A percentile compares a stretch with the other conserved stretches of the same genome.
phyloP scores from a whole-genome alignment of 768 basidiomycete genomes.

The Mrakia gelida region DNA sequence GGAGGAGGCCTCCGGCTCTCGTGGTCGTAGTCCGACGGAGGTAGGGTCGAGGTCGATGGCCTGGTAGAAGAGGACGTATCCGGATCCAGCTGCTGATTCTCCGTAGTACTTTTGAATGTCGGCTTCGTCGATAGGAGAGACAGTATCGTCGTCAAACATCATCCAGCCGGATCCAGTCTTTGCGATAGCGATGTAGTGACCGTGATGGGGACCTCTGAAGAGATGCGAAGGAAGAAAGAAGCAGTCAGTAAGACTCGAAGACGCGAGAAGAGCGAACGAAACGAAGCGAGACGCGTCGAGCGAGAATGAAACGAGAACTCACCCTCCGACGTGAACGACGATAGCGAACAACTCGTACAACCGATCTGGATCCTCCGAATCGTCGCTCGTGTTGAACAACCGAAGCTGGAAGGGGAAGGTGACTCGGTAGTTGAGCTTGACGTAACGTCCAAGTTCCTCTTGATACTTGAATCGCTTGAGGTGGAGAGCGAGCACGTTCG shows the following conservation, averaged over 20 bases:
- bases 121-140: constrained; percentile 76
- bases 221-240: constrained; percentile 15
- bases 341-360: constrained; percentile 92
- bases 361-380: constrained; percentile 82
- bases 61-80: constrained; percentile 97
- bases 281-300: constrained; percentile 2
- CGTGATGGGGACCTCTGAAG: constrained; percentile 89
- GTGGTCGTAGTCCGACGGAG: constrained; percentile 57
- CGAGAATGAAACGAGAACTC: constrained; percentile 45
- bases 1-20: neutral
- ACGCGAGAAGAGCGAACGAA: neutral
- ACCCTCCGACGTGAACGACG: constrained; percentile 99
- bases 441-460: constrained; percentile 80
- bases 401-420: constrained; percentile 93
- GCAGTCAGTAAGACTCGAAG: neutral
- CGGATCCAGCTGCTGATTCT: constrained; percentile 70
- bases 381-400: constrained; percentile 95
- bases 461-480: constrained; percentile 99
- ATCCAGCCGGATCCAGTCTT: constrained; percentile 78
- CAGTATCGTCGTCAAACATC: constrained; percentile 92
- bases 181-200: constrained; percentile 94
- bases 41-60: constrained; percentile 75
- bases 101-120: constrained; percentile 95
- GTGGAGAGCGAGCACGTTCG: constrained; percentile 91
- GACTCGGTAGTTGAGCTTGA: constrained; percentile 93